Evolutionary conservation across 129 eudicot genomes (phyloP), one percentile per base, ranked within the genome.

Genomic region (Saposhnikovia divaricata): DNA sequence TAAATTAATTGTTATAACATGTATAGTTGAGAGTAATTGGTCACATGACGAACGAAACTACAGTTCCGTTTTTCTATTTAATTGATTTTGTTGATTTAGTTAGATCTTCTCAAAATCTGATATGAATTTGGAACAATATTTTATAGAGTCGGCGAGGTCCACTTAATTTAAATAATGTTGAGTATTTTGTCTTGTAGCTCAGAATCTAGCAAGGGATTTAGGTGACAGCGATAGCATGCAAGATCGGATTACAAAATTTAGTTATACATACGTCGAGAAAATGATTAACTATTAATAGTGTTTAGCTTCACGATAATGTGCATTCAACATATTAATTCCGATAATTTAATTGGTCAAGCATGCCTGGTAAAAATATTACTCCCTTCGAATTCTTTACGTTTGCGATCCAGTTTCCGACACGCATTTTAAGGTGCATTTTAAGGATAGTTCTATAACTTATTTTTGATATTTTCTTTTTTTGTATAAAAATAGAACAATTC

Each of bases 161-260:
- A 38, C 19, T 0, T 71, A 71, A 13, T 0, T 39, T 15, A 31
- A 6, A 18, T 37, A 71, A 68, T 68, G 23, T 39, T 6, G 14
- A 8, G 5, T 2, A 2, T 39, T 37, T 71, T 71, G 75, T 71
- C 75, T 7, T 18, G 25, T 39, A 4, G 9, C 73, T 31, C 27
- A 28, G n/a, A 71, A 71, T 71, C 75, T 39, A 71, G 47, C 11
- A 15, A 71, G 27, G 25, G 75, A 71, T 71, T 71, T 71, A 38
- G 16, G 46, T 19, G 45, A 71, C 44, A 71, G 45, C 9, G 43
- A 37, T 3, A 38, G 37, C 37, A 61, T 61, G 16, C 46, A 71
- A 37, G 75, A 71, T 39, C 75, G 27, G 13, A 71, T 71, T 18
- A 34, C 45, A 71, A 71, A 19, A 71, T 71, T 8, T 9, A 9